Evolutionary conservation across 345 rosid species (phyloP).

Genomic region (Sapria himalayana): DNA sequence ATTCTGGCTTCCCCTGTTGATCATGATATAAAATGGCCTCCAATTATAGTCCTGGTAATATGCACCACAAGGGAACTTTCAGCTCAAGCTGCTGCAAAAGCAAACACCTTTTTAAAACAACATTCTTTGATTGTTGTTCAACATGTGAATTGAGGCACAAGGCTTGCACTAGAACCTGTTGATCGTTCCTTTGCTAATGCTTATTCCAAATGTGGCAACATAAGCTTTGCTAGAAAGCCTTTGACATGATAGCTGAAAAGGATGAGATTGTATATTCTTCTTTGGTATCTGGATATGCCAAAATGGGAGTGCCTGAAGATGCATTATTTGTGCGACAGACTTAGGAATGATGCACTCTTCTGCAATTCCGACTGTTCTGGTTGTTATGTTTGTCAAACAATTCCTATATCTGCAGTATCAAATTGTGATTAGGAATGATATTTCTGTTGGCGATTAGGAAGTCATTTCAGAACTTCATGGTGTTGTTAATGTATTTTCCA

Average conservation of each 20-base stretch:
- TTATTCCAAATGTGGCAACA: too few relatives aligned
- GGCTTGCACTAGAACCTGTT: slow-evolving; percentile 72
- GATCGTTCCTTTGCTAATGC: too few relatives aligned
- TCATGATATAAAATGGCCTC: slow-evolving; percentile 49
- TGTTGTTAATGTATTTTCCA: too few relatives aligned
- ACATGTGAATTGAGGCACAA: slow-evolving; percentile 93
- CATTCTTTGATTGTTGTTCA: slow-evolving; percentile 81
- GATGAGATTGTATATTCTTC: too few relatives aligned
- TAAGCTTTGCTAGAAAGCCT: too few relatives aligned
- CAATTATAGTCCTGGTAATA: slow-evolving; percentile 63
- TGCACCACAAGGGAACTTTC: slow-evolving; percentile 99
- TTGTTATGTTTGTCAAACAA: slow-evolving; percentile 39
- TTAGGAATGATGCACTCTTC: slow-evolving; percentile 27
- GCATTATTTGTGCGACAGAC: slow-evolving; percentile 23
- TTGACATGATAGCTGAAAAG: too few relatives aligned
- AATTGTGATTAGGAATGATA: slow-evolving; percentile 33
- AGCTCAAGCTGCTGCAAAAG: slow-evolving; percentile 81
- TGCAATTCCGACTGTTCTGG: slow-evolving; percentile 32
- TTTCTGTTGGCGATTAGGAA: too few relatives aligned
- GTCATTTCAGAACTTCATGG: too few relatives aligned
- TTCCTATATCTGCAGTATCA: slow-evolving; percentile 31
- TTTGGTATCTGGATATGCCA: too few relatives aligned
- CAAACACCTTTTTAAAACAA: slow-evolving; percentile 54
- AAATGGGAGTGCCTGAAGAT: too few relatives aligned
- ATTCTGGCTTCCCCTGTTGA: slow-evolving; percentile 42